Conservation (phyloP, 192 early-diverging fungal genomes). For the Backusella australiensis region DNA sequence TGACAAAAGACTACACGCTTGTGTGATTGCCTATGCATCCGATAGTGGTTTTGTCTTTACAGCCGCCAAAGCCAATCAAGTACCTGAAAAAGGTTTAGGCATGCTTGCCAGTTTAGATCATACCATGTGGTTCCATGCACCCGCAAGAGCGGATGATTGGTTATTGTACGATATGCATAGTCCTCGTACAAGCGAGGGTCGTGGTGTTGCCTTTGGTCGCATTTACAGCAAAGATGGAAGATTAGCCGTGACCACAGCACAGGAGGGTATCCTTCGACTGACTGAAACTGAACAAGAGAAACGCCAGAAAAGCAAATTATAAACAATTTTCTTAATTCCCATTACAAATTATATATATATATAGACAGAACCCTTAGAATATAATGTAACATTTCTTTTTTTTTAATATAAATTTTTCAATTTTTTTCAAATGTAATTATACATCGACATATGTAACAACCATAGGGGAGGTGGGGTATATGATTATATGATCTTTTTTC, state of each 20-base stretch:
- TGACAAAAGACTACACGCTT: constrained; percentile 57
- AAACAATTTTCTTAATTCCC: neutral
- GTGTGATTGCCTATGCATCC: constrained; percentile 49
- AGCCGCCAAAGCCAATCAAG: constrained; percentile 19
- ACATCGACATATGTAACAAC: neutral
- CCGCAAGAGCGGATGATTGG: constrained; percentile 86
- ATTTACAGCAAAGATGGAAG: constrained; percentile 75
- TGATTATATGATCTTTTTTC: neutral
- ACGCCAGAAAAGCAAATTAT: neutral
- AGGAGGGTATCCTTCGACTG: constrained; percentile 78
- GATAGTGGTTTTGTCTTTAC: constrained; percentile 54
- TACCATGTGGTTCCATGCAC: constrained; percentile 85
- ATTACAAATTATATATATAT: neutral
- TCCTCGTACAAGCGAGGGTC: constrained; percentile 61
- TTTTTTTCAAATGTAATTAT: neutral
- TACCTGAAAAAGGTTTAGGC: constrained; percentile 17
- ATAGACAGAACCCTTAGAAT: neutral
- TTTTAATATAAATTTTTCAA: neutral
- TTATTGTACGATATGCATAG: constrained; percentile 79
- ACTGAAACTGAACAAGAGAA: neutral
- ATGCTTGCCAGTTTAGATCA: constrained; percentile 71
- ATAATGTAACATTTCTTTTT: neutral
- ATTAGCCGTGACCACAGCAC: constrained; percentile 77
- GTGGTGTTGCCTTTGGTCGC: constrained; percentile 75
- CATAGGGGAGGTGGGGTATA: neutral